Conservation (phyloP, 345 rosid genomes). For the Brassica nigra region DNA sequence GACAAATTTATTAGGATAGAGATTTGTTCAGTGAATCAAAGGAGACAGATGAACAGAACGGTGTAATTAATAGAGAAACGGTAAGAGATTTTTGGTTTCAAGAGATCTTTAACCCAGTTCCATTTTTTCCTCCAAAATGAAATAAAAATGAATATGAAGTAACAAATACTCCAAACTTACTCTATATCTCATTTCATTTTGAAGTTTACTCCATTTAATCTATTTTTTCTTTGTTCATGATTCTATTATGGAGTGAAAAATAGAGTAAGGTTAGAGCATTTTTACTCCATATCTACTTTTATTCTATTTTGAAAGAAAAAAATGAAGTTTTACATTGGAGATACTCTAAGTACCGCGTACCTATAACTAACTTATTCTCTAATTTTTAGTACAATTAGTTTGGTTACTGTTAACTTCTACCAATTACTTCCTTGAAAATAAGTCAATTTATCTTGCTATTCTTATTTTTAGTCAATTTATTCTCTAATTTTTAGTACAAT, state of each 20-base stretch:
- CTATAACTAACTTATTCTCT: slow-evolving; percentile 35
- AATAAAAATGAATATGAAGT: too few relatives aligned
- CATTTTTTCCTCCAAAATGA: too few relatives aligned
- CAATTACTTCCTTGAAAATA: neutral
- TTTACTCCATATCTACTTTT: too few relatives aligned
- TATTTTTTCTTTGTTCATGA: too few relatives aligned
- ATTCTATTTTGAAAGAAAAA: too few relatives aligned
- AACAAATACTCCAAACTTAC: too few relatives aligned
- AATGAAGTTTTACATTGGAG: too few relatives aligned
- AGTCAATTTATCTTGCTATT: neutral
- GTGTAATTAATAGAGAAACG: slow-evolving; percentile 40
- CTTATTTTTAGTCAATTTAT: neutral
- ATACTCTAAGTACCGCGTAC: slow-evolving; percentile 60
- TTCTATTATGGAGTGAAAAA: too few relatives aligned
- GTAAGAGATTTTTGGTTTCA: slow-evolving; percentile 33
- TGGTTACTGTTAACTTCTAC: neutral
- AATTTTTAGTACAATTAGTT: neutral
- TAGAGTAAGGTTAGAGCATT: too few relatives aligned
- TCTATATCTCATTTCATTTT: too few relatives aligned
- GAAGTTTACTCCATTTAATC: too few relatives aligned
- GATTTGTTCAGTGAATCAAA: neutral
- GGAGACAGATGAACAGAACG: slow-evolving; percentile 20
- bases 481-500: neutral
- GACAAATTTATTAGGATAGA: slow-evolving; percentile 2
- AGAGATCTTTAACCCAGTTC: too few relatives aligned